Evolutionary conservation across 2,329 filamentous ascomycete genomes (phyloP).

Genomic region (Curvularia hawaiiensis): DNA sequence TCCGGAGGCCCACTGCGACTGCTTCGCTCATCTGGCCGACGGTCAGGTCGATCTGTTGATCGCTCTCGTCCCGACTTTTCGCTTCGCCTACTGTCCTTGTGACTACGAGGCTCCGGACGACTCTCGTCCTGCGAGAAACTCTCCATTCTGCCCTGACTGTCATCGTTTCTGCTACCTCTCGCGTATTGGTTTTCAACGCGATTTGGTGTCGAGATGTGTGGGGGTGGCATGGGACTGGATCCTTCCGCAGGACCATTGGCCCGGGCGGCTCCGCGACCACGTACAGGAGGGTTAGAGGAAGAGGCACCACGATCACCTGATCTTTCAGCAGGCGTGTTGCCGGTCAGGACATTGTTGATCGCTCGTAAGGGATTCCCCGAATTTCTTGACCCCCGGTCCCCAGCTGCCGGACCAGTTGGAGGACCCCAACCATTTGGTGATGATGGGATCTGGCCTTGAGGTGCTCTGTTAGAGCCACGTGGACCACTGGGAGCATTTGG

Average conservation of each 20-base stretch:
- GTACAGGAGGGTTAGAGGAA: conserved; percentile 32
- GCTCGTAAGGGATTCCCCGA: conserved; percentile 31
- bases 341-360: conserved; percentile 40
- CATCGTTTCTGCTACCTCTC: conserved; percentile 29
- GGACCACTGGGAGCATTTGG: conserved; percentile 44
- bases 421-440: conserved; percentile 38
- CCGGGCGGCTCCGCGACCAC: conserved; percentile 39
- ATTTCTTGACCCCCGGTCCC: conserved; percentile 33
- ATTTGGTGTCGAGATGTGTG: conserved; percentile 31
- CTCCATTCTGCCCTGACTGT: conserved; percentile 24
- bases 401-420: conserved; percentile 42
- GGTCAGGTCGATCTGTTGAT: conserved; percentile 32
- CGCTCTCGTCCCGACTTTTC: conserved; percentile 37
- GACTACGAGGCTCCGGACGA: conserved; percentile 36
- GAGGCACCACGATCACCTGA: conserved; percentile 21
- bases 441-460: conserved; percentile 32
- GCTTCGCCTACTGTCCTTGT: conserved; percentile 35
- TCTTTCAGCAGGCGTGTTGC: conserved; percentile 33
- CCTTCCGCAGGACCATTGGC: conserved; percentile 30
- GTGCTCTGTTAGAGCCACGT: conserved; percentile 34
- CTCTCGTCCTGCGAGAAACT: conserved; percentile 29
- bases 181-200: conserved; percentile 31
- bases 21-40: conserved; percentile 35
- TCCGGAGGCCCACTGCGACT: conserved; percentile 26
- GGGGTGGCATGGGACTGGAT: conserved; percentile 29